phyloP scores from a whole-genome alignment of 2,329 filamentous ascomycete genomes.

The Penicillium brevicompactum region DNA sequence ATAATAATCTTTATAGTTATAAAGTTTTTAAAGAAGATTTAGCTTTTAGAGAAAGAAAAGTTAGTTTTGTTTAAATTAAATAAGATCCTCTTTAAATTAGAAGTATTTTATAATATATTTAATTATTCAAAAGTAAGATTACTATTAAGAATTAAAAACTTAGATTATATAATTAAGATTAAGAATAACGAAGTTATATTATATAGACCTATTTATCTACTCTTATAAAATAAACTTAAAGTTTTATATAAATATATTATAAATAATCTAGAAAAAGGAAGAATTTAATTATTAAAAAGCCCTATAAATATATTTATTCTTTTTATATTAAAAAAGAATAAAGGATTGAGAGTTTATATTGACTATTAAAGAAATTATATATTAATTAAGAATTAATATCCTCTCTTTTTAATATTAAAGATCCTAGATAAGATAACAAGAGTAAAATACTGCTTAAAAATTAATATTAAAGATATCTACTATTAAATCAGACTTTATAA shows the following conservation, averaged over 20 bases:
- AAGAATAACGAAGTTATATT: background rate
- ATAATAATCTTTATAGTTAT: too few relatives aligned
- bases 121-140: too few relatives aligned
- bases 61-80: too few relatives aligned
- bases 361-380: background rate
- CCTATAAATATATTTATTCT: background rate
- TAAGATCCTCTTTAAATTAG: too few relatives aligned
- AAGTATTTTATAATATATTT: background rate
- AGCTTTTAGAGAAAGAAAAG: background rate
- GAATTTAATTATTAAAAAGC: background rate
- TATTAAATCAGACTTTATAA: background rate
- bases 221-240: background rate
- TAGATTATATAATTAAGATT: background rate
- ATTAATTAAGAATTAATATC: slow-evolving; percentile 1
- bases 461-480: background rate
- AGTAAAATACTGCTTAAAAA: background rate
- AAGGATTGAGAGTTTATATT: background rate
- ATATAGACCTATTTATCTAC: background rate
- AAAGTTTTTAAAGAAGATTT: too few relatives aligned
- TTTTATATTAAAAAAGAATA: background rate
- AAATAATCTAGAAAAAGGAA: background rate
- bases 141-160: background rate
- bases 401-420: background rate
- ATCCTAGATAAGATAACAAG: background rate
- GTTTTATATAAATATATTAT: background rate